phyloP scores from a whole-genome alignment of 305 asterid genomes.

The Vinca major region DNA sequence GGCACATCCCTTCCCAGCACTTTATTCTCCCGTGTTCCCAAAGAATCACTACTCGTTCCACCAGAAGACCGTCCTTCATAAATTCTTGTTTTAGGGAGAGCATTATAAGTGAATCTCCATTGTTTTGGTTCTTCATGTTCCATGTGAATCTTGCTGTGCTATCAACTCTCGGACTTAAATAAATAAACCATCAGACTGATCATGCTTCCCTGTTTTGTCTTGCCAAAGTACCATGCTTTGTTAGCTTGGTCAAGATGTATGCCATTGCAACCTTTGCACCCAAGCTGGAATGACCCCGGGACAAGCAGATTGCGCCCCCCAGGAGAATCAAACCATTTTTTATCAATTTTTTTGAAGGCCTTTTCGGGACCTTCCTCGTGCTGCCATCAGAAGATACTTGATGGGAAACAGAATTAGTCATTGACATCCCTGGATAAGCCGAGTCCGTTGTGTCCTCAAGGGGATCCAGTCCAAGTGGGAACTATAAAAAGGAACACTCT shows the following conservation, averaged over 20 bases:
- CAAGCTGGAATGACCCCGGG: conserved; percentile 63
- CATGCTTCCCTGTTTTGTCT: conserved; percentile 20
- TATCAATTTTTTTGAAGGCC: conserved; percentile 45
- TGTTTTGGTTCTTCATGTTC: not conserved
- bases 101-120: not conserved
- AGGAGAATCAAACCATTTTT: conserved; percentile 52
- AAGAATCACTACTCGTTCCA: not conserved
- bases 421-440: conserved; percentile 26
- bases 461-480: conserved; percentile 54
- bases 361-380: conserved; percentile 27
- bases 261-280: conserved; percentile 83
- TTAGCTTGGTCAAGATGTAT: conserved; percentile 58
- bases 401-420: conserved; percentile 9
- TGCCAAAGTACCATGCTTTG: conserved; percentile 29
- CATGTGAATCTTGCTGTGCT: not conserved
- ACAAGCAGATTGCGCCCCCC: conserved; percentile 70
- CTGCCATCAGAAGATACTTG: conserved; percentile 25
- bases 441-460: conserved; percentile 16
- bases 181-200: not conserved
- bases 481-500: conserved; percentile 21
- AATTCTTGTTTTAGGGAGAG: not conserved
- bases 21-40: not conserved
- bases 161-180: not conserved
- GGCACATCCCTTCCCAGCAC: not conserved
- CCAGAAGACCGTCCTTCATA: not conserved